Conservation (phyloP, 2,329 filamentous ascomycete genomes). For the Botryotinia globosa region DNA sequence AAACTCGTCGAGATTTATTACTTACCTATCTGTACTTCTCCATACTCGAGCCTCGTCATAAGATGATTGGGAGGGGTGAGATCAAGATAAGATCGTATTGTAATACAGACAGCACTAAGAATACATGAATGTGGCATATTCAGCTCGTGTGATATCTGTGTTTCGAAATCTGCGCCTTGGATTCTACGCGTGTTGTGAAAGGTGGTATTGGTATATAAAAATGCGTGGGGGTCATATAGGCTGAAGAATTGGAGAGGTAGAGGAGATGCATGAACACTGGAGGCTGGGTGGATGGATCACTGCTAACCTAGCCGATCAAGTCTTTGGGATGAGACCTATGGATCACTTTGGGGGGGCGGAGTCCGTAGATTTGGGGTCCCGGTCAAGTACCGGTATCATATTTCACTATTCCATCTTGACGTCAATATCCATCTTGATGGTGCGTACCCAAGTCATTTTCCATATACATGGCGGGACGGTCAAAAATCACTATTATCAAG, state of each 20-base stretch:
- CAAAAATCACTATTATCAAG: constrained; percentile 9
- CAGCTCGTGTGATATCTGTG: background rate
- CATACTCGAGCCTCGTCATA: background rate
- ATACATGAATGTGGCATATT: background rate
- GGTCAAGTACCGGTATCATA: background rate
- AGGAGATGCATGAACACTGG: background rate
- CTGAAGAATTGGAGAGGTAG: background rate
- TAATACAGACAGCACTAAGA: background rate
- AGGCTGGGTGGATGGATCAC: background rate
- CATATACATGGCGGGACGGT: background rate
- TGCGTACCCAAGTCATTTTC: background rate
- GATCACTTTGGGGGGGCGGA: background rate
- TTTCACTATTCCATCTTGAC: background rate
- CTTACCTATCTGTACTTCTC: background rate
- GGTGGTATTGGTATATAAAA: background rate
- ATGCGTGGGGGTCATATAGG: background rate
- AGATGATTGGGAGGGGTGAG: background rate
- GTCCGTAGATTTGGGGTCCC: background rate
- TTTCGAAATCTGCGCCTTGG: background rate
- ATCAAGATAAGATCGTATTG: background rate
- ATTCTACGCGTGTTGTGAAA: background rate
- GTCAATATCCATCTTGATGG: background rate
- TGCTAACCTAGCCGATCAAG: background rate
- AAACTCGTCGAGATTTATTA: no score
- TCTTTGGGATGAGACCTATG: background rate